A percentile compares a stretch with the other conserved stretches of the same genome.
These are phyloP conservation scores for Ganoderma meredithae DNA, from an alignment of 1,284 basidiomycete genomes.

Conservation along the genomic window DNA sequence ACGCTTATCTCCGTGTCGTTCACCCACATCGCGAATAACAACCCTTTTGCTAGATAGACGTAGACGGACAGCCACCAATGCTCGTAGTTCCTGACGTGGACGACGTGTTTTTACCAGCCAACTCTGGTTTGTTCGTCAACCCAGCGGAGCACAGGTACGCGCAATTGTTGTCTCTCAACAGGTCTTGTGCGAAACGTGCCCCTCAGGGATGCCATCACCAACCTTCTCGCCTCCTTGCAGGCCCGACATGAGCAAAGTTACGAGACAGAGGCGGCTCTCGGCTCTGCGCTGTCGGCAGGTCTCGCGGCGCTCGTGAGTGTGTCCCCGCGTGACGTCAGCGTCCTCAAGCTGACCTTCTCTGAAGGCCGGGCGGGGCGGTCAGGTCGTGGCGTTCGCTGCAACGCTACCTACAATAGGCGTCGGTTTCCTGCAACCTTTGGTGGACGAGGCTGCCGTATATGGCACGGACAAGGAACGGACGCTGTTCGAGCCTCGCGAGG, in stretches of 20 bases:
- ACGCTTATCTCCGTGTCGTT: conserved; percentile 44
- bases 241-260: conserved; percentile 64
- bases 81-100: conserved; percentile 90
- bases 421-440: conserved; percentile 65
- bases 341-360: conserved; percentile 4
- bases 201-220: conserved; percentile 63
- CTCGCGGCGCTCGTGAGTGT: conserved; percentile 75
- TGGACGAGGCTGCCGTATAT: conserved; percentile 78
- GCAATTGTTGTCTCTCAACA: background rate
- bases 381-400: conserved; percentile 81
- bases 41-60: conserved; percentile 51
- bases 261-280: conserved; percentile 71
- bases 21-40: conserved; percentile 7
- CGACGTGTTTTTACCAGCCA: conserved; percentile 90
- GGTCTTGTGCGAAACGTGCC: conserved; percentile 16
- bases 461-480: conserved; percentile 91
- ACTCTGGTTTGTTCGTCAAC: conserved; percentile 82
- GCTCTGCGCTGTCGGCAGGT: conserved; percentile 80
- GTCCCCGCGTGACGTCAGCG: conserved; percentile 16
- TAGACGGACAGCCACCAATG: conserved; percentile 69
- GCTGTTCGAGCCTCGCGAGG: conserved; percentile 80
- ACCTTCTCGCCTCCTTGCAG: conserved; percentile 74
- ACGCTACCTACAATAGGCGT: conserved; percentile 83
- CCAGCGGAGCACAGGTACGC: conserved; percentile 74
- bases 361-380: conserved; percentile 78